Evolutionary conservation across 805 yeast species (phyloP).

Genomic region (Lipomyces anomalus): DNA sequence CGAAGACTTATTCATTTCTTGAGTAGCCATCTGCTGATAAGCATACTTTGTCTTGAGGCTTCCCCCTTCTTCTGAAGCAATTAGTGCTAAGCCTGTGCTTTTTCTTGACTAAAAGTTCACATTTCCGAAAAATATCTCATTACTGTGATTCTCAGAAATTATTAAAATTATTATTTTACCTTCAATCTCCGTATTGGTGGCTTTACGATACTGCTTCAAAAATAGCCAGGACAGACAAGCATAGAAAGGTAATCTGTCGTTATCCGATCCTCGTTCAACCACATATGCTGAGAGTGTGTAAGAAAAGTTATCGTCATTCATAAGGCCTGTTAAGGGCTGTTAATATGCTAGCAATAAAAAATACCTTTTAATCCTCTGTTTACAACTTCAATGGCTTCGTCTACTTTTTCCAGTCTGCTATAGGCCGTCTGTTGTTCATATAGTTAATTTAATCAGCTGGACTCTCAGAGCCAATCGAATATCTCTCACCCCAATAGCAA

Average conservation of each 20-base stretch:
- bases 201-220: constrained; percentile 31
- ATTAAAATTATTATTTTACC: constrained; percentile 9
- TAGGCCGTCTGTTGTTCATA: constrained; percentile 49
- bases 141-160: constrained; percentile 11
- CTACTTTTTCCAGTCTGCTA: constrained; percentile 51
- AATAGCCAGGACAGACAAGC: constrained; percentile 69
- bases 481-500: constrained; percentile 52
- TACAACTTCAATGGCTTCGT: constrained; percentile 61
- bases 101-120: no score
- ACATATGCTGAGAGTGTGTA: not conserved
- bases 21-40: constrained; percentile 40
- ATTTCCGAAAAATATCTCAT: no score
- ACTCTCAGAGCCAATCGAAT: not conserved
- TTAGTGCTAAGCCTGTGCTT: constrained; percentile 1
- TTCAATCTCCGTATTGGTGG: constrained; percentile 24
- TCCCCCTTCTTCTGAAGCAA: constrained; percentile 7
- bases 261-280: constrained; percentile 28
- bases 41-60: constrained; percentile 28
- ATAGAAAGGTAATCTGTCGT: constrained; percentile 49
- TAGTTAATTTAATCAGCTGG: not conserved
- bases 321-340: not conserved
- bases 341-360: not conserved
- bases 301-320: not conserved
- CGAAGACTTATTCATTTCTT: constrained; percentile 37
- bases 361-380: constrained; percentile 48